Percentiles rank a stretch among this genome's conserved stretches.
These are phyloP conservation scores for Scleromitrula shiraiana DNA, from an alignment of 2,329 filamentous ascomycete genomes.

Conservation along the genomic window DNA sequence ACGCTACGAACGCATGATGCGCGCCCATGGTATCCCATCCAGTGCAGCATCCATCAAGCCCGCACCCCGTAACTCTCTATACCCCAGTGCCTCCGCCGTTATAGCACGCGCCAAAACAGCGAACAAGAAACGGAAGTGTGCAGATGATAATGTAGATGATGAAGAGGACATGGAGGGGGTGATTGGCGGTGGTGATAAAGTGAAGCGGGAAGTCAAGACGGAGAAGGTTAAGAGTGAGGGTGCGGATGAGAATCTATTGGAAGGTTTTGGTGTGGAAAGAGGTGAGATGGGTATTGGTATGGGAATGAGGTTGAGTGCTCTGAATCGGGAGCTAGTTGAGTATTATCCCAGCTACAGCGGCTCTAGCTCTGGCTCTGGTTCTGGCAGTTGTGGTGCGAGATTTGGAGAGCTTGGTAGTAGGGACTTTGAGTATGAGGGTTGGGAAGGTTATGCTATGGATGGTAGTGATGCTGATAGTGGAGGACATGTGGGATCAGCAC, in stretches of 20 bases:
- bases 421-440: not conserved
- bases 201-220: not conserved
- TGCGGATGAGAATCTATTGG: not conserved
- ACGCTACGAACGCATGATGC: constrained; percentile 59
- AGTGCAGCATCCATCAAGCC: constrained; percentile 23
- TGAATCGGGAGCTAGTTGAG: not conserved
- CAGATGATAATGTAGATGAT: constrained; percentile 17
- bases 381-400: not conserved
- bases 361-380: not conserved
- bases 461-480: not conserved
- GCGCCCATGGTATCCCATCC: constrained; percentile 42
- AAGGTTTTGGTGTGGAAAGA: not conserved
- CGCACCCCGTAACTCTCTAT: constrained; percentile 11
- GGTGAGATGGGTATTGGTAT: not conserved
- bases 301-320: not conserved
- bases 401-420: too few relatives aligned
- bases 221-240: not conserved
- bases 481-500: too few relatives aligned
- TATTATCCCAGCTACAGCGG: not conserved
- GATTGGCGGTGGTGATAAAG: too few relatives aligned
- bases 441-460: not conserved
- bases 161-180: constrained; percentile 15
- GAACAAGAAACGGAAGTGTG: constrained; percentile 22
- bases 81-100: constrained; percentile 4
- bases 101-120: not conserved